phyloP scores from a whole-genome alignment of 495 filamentous ascomycete species.

The Schizothecium vesticola region DNA sequence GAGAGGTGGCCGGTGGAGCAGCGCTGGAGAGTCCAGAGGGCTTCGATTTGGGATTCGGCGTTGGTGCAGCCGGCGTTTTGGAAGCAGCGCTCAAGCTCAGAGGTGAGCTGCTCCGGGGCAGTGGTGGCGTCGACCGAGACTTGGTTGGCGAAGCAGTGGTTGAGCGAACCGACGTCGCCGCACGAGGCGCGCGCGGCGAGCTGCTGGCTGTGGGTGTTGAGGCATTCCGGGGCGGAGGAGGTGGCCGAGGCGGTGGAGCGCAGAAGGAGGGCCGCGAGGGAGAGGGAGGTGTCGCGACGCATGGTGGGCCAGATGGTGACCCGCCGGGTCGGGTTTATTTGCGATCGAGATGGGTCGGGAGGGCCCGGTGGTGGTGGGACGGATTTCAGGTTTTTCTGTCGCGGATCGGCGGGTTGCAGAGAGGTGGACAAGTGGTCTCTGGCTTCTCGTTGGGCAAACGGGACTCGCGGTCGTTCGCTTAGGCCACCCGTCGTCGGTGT shows the following conservation, averaged over 20 bases:
- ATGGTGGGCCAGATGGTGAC: not conserved
- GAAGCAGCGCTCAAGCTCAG: conserved; percentile 36
- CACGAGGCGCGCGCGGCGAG: conserved; percentile 32
- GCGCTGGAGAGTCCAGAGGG: conserved; percentile 24
- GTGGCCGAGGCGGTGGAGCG: conserved; percentile 13
- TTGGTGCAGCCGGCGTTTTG: conserved; percentile 33
- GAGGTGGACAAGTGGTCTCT: not conserved
- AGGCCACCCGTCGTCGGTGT: not conserved
- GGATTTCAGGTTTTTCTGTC: conserved; percentile 2
- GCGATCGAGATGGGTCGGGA: not conserved
- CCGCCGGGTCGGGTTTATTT: not conserved
- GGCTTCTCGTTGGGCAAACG: not conserved
- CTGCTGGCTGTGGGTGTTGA: conserved; percentile 25
- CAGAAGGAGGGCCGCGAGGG: conserved; percentile 13
- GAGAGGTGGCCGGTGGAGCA: conserved; percentile 20
- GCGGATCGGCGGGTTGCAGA: conserved; percentile 11
- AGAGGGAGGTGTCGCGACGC: conserved; percentile 13
- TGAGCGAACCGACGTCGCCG: conserved; percentile 31
- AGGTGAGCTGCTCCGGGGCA: conserved; percentile 14
- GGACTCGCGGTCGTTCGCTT: not conserved
- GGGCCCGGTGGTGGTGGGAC: not conserved
- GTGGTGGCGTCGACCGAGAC: conserved; percentile 4
- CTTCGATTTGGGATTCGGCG: conserved; percentile 33
- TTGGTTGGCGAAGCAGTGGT: conserved; percentile 33
- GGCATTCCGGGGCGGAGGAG: conserved; percentile 25